These are phyloP conservation scores for Metschnikowia matae DNA, from an alignment of 805 yeast genomes.

Conservation along the genomic window DNA sequence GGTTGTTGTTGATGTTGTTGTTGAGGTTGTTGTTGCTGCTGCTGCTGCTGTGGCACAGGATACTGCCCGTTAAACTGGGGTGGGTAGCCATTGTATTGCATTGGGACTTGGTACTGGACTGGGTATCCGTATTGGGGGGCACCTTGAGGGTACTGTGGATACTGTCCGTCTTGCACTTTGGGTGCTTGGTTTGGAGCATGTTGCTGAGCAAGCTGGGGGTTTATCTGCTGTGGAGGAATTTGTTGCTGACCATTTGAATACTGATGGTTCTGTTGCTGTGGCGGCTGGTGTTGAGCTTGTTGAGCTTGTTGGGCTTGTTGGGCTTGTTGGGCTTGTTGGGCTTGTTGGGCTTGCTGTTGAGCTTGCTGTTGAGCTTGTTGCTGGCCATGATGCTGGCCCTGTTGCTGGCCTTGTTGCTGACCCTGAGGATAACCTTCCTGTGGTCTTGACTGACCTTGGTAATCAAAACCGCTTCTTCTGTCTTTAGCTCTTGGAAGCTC, in stretches of 20 bases:
- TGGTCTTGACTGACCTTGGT: conserved; percentile 41
- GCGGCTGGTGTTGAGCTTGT: neutral
- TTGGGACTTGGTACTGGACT: conserved; percentile 17
- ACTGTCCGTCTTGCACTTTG: conserved; percentile 10
- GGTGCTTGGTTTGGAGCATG: conserved; percentile 7
- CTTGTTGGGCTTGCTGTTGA: conserved; percentile 1
- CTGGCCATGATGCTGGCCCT: neutral
- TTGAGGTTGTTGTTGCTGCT: neutral
- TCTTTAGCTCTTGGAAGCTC: conserved; percentile 47
- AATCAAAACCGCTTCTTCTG: conserved; percentile 25
- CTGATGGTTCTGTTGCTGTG: neutral
- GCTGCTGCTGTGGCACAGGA: conserved; percentile 22
- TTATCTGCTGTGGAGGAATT: conserved; percentile 8
- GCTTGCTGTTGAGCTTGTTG: neutral
- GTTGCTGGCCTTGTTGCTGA: neutral
- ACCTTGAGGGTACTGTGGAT: conserved; percentile 13
- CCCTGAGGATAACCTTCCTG: conserved; percentile 6
- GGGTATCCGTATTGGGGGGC: conserved; percentile 19
- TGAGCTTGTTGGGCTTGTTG: neutral
- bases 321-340: neutral
- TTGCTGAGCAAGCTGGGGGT: conserved; percentile 2
- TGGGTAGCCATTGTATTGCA: conserved; percentile 27
- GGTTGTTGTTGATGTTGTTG: conserved; percentile 16
- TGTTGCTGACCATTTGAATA: conserved; percentile 7
- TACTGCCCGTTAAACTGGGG: conserved; percentile 22